Evolutionary conservation across 768 basidiomycete genomes (phyloP), one percentile per base, ranked within the genome.

Genomic region (Suillus decipiens): DNA sequence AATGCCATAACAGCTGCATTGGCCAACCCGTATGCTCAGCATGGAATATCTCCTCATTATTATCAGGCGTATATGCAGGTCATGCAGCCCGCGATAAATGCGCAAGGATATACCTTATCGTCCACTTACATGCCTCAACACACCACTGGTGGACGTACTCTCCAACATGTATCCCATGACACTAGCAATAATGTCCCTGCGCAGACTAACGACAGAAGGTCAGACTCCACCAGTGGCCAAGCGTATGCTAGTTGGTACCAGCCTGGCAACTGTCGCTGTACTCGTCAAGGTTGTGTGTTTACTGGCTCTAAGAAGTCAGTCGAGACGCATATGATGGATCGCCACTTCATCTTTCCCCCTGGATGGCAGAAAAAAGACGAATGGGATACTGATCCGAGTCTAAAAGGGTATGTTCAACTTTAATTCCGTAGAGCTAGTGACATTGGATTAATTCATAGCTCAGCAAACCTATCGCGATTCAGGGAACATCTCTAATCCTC

Each of bases 241-340:
- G 64, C 68, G 5, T 33, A 68, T 70, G 71, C 68, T 24, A 65
- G 75, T n/a, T 89, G 88, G 87, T 87, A 89, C 70, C 86, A 86
- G 61, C 71, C 85, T 45, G 92, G 92, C 5, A 81, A 78, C 67
- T 72, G 66, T 65, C 81, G 82, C 60, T 93, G 92, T 72, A 81
- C 82, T 9, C 80, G 89, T 67, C 79, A 76, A 48, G 81, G 81
- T n/a, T 95, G 93, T 72, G 68, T 72, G 7, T 95, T 92, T 68
- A 78, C 78, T 43, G 92, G 90, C 39, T 88, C 91, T 4, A 77
- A 79, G 45, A 90, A 91, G 71, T 78, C 85, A 31, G 84, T 93
- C 17, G 89, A 93, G 73, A 81, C 79, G 34, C 93, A 95, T 70
- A 89, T 87, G 86, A 94, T 93, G 92, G 93, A 94, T 68, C 82